Evolutionary conservation across 306 rosid species (phyloP), one percentile per base, ranked within the genome.

Genomic region (Alnus glutinosa): DNA sequence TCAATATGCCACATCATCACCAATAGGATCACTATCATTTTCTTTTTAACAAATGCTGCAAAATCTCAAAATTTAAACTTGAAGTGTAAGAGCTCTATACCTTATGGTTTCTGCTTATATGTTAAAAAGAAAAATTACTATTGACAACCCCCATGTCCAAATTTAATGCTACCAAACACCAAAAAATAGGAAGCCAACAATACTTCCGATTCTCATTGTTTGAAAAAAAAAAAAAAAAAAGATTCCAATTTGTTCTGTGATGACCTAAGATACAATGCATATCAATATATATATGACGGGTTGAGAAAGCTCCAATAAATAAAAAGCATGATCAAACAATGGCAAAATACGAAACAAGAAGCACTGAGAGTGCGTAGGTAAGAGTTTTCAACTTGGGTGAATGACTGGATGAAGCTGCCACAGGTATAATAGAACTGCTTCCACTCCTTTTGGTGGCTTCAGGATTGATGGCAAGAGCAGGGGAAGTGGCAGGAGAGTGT

Each of bases 391-490:
- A 83, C 79, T 77, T 83, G 23, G 83, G 74, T 28, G 94, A 90
- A 78, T 69, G 58, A 71, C 57, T 47, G 5, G 87, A 37, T 1
- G 85, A 66, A 4, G 59, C 16, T 49, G 74, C 47, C 37, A 57
- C 36, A 28, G 88, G 19, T 54, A 19, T 61, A 71, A n/a, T 55
- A 44, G 90, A 47, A 46, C 28, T 81, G 74, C 79, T 78, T 75
- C 3, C 30, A 14, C 62, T 1, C 14, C 76, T 75, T 2, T 83
- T 78, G 13, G 92, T 77, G 75, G 85, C 88, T 80, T 85, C 68
- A 12, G 98, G 98, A 42, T 81, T 75, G 37, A 80, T 75, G 6
- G 82, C 85, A 55, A 28, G 0, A 15, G 87, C 70, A 55, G 97
- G 87, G 63, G 93, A 63, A 66, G 76, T 32, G 1, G 84, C 80